Evolutionary conservation across 2,329 filamentous ascomycete genomes (phyloP).

Genomic region (Sporothrix variecibatus): DNA sequence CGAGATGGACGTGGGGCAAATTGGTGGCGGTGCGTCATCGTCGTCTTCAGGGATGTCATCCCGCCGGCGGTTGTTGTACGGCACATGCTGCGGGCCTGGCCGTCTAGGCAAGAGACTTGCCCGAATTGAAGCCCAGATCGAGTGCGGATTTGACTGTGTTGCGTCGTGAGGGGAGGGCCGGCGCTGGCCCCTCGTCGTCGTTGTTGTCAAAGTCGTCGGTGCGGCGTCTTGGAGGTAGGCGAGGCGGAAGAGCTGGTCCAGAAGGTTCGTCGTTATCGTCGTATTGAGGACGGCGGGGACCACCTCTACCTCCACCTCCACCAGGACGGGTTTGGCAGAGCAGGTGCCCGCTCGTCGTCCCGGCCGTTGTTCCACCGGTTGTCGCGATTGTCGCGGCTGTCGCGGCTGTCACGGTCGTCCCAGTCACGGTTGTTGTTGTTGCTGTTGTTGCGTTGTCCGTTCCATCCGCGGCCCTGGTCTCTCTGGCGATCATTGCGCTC

Average conservation of each 20-base stretch:
- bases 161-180: slow-evolving; percentile 44
- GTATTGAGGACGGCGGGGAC: not conserved
- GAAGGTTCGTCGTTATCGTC: not conserved
- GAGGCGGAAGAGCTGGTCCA: slow-evolving; percentile 3
- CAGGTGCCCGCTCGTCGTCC: not conserved
- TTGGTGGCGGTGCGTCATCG: slow-evolving; percentile 49
- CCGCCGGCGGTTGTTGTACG: slow-evolving; percentile 12
- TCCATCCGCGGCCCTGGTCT: slow-evolving; percentile 20
- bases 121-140: slow-evolving; percentile 35
- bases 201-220: slow-evolving; percentile 13
- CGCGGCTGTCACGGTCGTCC: not conserved
- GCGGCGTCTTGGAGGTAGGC: slow-evolving; percentile 45
- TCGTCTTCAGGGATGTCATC: slow-evolving; percentile 20
- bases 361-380: not conserved
- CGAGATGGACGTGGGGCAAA: slow-evolving; percentile 54
- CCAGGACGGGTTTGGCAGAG: slow-evolving; percentile 24
- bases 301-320: not conserved
- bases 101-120: slow-evolving; percentile 1
- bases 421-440: not conserved
- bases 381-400: slow-evolving; percentile 17
- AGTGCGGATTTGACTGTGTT: slow-evolving; percentile 40
- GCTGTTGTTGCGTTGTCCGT: not conserved
- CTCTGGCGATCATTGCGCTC: not conserved
- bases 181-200: slow-evolving; percentile 61
- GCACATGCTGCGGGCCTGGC: slow-evolving; percentile 16